A percentile compares a stretch with the other conserved stretches of the same genome.
phyloP scores from a whole-genome alignment of 306 rosid species.

The Medicago truncatula region DNA sequence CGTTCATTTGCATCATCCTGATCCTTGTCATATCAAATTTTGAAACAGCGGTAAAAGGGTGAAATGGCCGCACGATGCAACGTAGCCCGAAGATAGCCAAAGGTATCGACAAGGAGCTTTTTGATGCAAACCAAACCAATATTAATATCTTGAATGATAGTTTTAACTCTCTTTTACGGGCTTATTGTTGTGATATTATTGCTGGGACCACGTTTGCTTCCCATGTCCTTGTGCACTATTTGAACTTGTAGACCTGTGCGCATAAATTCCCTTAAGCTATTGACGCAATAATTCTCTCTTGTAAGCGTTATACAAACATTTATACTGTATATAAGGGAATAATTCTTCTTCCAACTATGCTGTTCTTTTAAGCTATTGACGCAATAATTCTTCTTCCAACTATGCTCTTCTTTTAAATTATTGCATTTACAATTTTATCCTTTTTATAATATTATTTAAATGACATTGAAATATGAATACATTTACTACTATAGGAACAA shows the following conservation, averaged over 20 bases:
- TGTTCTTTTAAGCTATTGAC: too few species aligned
- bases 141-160: not conserved
- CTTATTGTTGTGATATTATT: not conserved
- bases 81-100: not conserved
- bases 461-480: too few species aligned
- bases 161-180: not conserved
- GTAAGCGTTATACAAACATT: not conserved
- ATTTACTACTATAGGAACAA: too few species aligned
- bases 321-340: too few species aligned
- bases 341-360: too few species aligned
- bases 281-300: not conserved
- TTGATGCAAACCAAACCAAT: not conserved
- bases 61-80: slow-evolving; percentile 33
- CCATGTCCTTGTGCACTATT: not conserved
- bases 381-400: too few species aligned
- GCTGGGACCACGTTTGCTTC: not conserved
- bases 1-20: not conserved
- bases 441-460: too few species aligned
- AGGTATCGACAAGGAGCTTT: slow-evolving; percentile 26
- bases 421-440: too few species aligned
- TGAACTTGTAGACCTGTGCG: not conserved
- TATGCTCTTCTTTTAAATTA: too few species aligned
- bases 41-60: slow-evolving; percentile 20
- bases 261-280: not conserved
- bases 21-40: not conserved